A percentile compares a stretch with the other conserved stretches of the same genome.
Conservation (phyloP, 106 monocot species). For the Acorus calamus region DNA sequence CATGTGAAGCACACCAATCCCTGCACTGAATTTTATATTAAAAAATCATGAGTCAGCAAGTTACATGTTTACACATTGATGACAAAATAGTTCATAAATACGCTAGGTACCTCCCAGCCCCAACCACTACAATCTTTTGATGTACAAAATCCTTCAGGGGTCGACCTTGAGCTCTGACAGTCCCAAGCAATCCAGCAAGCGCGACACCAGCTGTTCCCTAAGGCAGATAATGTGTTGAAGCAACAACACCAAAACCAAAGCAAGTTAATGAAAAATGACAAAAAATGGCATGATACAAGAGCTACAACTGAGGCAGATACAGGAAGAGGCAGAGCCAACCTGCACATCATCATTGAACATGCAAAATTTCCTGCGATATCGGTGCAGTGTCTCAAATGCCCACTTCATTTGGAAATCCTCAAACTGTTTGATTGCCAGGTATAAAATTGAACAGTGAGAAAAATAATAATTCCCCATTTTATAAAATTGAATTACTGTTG, state of each 20-base stretch:
- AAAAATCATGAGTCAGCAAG: not conserved
- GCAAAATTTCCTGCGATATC: constrained; percentile 86
- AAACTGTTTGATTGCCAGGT: constrained; percentile 40
- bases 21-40: constrained; percentile 67
- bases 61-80: not conserved
- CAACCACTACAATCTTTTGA: constrained; percentile 97
- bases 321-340: constrained; percentile 27
- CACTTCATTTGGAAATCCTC: constrained; percentile 99
- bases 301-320: not conserved
- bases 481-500: no score
- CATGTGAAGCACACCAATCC: constrained; percentile 88
- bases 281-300: not conserved
- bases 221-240: not conserved
- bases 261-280: no score
- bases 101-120: constrained; percentile 83
- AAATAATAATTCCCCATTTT: no score
- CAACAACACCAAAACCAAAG: no score
- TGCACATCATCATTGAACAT: constrained; percentile 99
- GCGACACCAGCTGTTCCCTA: constrained; percentile 99
- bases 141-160: constrained; percentile 69
- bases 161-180: constrained; percentile 82
- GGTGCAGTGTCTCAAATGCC: constrained; percentile 96
- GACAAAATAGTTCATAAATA: not conserved
- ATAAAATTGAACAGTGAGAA: no score
- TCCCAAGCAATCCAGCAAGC: constrained; percentile 86